Evolutionary conservation across 2,329 filamentous ascomycete genomes (phyloP), one percentile per base, ranked within the genome.

Genomic region (Coniella vitis): DNA sequence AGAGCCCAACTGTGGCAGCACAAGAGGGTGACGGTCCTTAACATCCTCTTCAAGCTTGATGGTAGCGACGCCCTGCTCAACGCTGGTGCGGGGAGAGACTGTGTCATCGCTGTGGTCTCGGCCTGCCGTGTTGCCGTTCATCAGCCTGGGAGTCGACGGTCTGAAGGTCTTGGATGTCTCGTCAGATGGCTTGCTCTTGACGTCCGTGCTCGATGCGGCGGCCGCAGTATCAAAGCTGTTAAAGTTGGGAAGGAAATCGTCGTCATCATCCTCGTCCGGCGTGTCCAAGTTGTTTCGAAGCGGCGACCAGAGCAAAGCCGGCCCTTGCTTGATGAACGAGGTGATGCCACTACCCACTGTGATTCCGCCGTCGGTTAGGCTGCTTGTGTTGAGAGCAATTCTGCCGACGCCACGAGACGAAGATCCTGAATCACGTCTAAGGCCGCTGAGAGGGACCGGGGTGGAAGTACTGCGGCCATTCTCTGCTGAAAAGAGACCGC

Each of bases 171-270:
- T 44, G 2, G 29, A 38, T 7, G 40, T 12, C 1, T 38, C 42
- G 19, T 48, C 45, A 4, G 47, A 35, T 20, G 32, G 42, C 34
- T 45, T 51, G 17, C 42, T 19, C 51, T 67, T 58, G 53, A 65
- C 54, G 64, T 66, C 40, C 20, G 43, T 16, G 21, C 38, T 40
- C 14, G 43, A 47, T 68, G 65, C 31, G 5, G 44, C 41, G 17
- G 36, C 25, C 4, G 25, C 25, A 29, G 25, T 10, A 10, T 52
- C 49, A 38, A 46, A 54, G 38, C 42, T 44, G 40, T 71, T 70
- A 58, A 81, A 79, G 57, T 79, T 72, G 2, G 77, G 68, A 4
- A 78, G 65, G 57, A 78, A 61, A 42, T 75, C 70, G 42, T 75
- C 70, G 35, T 75, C 70, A 17, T 75, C 70, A 2, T 76, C 74